A percentile compares a stretch with the other conserved stretches of the same genome.
Evolutionary conservation across 305 asterid genomes (phyloP).

Genomic region (Andrographis paniculata): DNA sequence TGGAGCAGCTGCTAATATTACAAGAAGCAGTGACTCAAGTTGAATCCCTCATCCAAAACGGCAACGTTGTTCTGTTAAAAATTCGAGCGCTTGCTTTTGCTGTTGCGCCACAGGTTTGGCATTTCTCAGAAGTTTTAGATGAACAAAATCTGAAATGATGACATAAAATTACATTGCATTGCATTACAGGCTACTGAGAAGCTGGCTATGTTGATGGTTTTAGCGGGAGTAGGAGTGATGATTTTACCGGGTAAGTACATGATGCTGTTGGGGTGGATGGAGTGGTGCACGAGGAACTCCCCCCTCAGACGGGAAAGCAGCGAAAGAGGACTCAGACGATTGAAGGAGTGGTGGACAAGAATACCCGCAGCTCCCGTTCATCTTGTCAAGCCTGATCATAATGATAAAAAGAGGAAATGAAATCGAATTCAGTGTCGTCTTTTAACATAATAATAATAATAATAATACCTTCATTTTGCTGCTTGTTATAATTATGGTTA

Average conservation of each 20-base stretch:
- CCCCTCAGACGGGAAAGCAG: conserved; percentile 51
- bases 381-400: conserved; percentile 39
- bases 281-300: conserved; percentile 59
- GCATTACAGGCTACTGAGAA: conserved; percentile 78
- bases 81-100: conserved; percentile 62
- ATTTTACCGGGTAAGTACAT: conserved; percentile 48
- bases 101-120: conserved; percentile 64
- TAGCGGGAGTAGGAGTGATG: conserved; percentile 27
- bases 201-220: conserved; percentile 33
- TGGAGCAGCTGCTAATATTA: conserved; percentile 69
- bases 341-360: conserved; percentile 84
- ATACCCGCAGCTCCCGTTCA: conserved; percentile 89
- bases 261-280: conserved; percentile 40
- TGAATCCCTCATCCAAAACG: conserved; percentile 63
- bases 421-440: too few relatives aligned
- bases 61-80: conserved; percentile 66
- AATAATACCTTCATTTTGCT: too few relatives aligned
- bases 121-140: conserved; percentile 1
- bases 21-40: conserved; percentile 70
- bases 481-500: too few relatives aligned
- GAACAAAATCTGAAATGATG: too few relatives aligned
- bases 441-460: too few relatives aligned
- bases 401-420: conserved; percentile 61
- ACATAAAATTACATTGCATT: background rate
- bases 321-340: conserved; percentile 53